Evolutionary conservation across 306 rosid genomes (phyloP).

Genomic region (Corylus avellana): DNA sequence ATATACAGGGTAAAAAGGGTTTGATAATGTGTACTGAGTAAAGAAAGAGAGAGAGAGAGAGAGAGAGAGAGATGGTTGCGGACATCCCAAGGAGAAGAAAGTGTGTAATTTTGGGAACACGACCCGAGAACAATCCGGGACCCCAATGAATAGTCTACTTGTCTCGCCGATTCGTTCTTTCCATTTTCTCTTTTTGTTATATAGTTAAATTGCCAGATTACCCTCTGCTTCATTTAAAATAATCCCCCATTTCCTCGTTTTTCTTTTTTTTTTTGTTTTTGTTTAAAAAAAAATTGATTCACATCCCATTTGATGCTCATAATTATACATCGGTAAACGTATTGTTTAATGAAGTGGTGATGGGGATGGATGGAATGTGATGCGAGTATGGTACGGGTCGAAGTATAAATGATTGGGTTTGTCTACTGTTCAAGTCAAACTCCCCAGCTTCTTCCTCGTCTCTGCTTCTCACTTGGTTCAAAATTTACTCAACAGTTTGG

Average conservation of each 20-base stretch:
- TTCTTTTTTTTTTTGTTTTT: neutral
- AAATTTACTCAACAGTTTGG: neutral
- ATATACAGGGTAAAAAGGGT: conserved; percentile 42
- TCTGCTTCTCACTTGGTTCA: neutral
- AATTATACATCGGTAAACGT: conserved; percentile 5
- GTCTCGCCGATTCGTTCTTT: conserved; percentile 23
- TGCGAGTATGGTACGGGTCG: conserved; percentile 59
- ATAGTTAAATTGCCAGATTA: conserved; percentile 32
- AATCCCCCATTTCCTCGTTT: neutral
- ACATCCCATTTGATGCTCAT: neutral
- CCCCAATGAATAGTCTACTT: conserved; percentile 52
- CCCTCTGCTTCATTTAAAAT: neutral
- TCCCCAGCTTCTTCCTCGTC: conserved; percentile 17
- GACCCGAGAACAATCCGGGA: conserved; percentile 50
- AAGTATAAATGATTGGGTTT: conserved; percentile 44
- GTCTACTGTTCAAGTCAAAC: conserved; percentile 20
- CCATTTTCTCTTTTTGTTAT: neutral
- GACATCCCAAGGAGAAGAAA: conserved; percentile 61
- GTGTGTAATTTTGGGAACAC: conserved; percentile 75
- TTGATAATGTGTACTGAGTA: conserved; percentile 24
- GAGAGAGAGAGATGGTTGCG: conserved; percentile 40
- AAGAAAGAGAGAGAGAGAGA: conserved; percentile 18
- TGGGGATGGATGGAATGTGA: conserved; percentile 43
- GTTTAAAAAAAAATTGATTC: neutral
- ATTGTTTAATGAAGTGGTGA: conserved; percentile 15